Evolutionary conservation across 129 eudicot species (phyloP).

Genomic region (Escallonia herrerae): DNA sequence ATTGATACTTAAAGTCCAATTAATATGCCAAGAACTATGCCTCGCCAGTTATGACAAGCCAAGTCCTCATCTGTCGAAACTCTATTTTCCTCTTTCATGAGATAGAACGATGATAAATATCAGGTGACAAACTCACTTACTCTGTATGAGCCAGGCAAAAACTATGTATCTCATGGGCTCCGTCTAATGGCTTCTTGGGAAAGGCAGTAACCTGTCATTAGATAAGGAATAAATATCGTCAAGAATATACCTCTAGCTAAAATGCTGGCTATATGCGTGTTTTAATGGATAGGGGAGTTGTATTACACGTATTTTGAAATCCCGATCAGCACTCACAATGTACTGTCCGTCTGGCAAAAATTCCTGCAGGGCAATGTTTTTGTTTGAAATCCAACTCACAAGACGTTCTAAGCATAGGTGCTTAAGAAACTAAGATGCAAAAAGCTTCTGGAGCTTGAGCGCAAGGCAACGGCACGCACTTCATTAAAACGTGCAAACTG

Average conservation of each 20-base stretch:
- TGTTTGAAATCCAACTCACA: slow-evolving; percentile 4
- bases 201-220: slow-evolving; percentile 67
- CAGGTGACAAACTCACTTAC: slow-evolving; percentile 41
- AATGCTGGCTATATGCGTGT: neutral
- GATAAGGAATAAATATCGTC: neutral
- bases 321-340: slow-evolving; percentile 90
- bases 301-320: slow-evolving; percentile 92
- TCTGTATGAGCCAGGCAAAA: slow-evolving; percentile 98
- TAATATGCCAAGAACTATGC: neutral
- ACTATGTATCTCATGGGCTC: slow-evolving; percentile 94
- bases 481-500: too few relatives aligned
- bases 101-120: neutral
- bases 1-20: neutral
- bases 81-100: neutral
- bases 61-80: neutral
- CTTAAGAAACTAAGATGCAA: neutral
- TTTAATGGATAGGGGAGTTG: neutral
- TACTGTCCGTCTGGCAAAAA: slow-evolving; percentile 79
- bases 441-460: too few relatives aligned
- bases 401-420: neutral
- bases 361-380: slow-evolving; percentile 45
- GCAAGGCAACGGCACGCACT: too few relatives aligned
- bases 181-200: slow-evolving; percentile 67
- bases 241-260: neutral
- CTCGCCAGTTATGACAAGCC: neutral